Evolutionary conservation across 2,329 filamentous ascomycete species (phyloP).

Genomic region (Lasiodiplodia theobromae): DNA sequence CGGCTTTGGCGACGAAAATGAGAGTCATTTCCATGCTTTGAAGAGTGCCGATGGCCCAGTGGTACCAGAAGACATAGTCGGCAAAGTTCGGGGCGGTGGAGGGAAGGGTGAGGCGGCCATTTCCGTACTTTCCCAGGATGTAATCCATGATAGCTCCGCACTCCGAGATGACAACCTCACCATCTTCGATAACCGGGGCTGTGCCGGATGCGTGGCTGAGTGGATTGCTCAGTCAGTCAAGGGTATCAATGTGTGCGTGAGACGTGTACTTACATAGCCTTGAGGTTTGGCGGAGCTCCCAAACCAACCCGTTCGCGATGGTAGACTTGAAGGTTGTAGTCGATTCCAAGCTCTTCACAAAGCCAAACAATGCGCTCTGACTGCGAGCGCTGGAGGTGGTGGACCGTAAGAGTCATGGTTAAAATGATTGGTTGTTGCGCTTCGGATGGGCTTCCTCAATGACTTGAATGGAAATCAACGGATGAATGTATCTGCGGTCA

Average conservation of each 20-base stretch:
- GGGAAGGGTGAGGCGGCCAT: slow-evolving; percentile 56
- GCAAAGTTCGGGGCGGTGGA: slow-evolving; percentile 60
- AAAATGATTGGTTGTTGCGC: no score
- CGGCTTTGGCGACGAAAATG: slow-evolving; percentile 38
- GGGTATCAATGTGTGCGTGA: neutral
- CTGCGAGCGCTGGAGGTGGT: slow-evolving; percentile 58
- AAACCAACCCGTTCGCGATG: slow-evolving; percentile 50
- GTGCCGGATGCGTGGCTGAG: slow-evolving; percentile 59
- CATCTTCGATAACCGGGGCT: slow-evolving; percentile 68
- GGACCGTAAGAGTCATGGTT: slow-evolving; percentile 38
- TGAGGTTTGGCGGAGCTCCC: slow-evolving; percentile 38
- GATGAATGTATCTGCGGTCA: no score
- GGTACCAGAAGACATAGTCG: slow-evolving; percentile 71
- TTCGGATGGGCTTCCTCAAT: no score
- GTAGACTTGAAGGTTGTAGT: slow-evolving; percentile 60
- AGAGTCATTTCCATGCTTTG: slow-evolving; percentile 45
- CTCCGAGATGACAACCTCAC: slow-evolving; percentile 63
- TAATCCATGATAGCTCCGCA: slow-evolving; percentile 68
- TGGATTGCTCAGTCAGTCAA: slow-evolving; percentile 31
- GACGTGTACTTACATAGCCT: slow-evolving; percentile 36
- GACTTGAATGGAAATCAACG: no score
- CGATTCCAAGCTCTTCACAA: slow-evolving; percentile 67
- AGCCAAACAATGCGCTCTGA: slow-evolving; percentile 71
- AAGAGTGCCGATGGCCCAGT: slow-evolving; percentile 58
- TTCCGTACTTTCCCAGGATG: slow-evolving; percentile 57